Evolutionary conservation across 2,329 filamentous ascomycete species (phyloP), one percentile per base, ranked within the genome.

Genomic region (Nemania sp.): DNA sequence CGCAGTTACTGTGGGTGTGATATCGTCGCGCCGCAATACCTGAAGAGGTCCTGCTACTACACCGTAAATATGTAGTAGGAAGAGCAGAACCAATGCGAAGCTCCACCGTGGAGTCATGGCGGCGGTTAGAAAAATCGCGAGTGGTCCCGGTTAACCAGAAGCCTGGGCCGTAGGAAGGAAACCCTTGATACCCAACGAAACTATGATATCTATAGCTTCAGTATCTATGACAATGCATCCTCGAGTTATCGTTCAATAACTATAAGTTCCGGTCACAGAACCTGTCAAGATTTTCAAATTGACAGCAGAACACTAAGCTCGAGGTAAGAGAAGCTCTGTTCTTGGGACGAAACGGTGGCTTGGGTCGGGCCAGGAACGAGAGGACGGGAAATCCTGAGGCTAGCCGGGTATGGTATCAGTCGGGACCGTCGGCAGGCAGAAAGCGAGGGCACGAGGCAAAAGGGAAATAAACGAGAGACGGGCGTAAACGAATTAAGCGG

Each of bases 61-160:
- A 54, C 79, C 69, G 51, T 85, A 80, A 26, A 83, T 72, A 49
- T 76, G 75, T 49, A 84, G 55, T 3, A 80, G 57, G 24, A 85
- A 73, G 64, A 85, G 71, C 52, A 84, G 70, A 41, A 78, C 77
- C 78, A 78, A 81, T 51, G 81, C 62, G 55, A 77, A 77, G 62
- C 73, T 66, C 68, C 78, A 75, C 65, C 73, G 79, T 26, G 72
- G 70, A 59, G 79, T 68, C 83, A 83, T 84, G 61, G 61, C 70
- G 57, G 45, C 38, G 49, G 8, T 38, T 6, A 24, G 24, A 41
- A 64, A 49, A 3, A n/a, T n/a, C 13, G 41, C 41, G 32, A 18
- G 29, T 41, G 15, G n/a, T 58, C 43, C 45, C 35, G 26, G 22
- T 52, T 58, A n/a, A 35, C 15, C 27, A 51, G 27, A 43, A 54